Percentiles rank a stretch among this genome's conserved stretches.
Conservation (phyloP, 2,329 filamentous ascomycete genomes). For the Aspergillus latus region DNA sequence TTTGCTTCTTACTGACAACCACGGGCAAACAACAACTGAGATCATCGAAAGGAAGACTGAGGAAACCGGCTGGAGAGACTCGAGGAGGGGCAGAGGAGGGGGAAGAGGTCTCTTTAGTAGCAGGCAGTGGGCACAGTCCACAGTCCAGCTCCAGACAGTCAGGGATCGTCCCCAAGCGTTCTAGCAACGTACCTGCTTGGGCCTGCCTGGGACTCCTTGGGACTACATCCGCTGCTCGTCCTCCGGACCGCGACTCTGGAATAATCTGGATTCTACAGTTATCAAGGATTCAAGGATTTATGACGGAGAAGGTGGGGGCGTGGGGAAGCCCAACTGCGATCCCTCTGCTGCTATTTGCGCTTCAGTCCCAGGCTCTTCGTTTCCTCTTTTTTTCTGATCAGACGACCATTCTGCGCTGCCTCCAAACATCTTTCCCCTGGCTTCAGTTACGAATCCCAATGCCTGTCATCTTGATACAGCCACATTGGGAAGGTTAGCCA, state of each 20-base stretch:
- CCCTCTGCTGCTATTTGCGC: slow-evolving; percentile 9
- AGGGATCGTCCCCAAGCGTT: slow-evolving; percentile 1
- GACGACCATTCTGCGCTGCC: slow-evolving; percentile 22
- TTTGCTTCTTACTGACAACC: slow-evolving; percentile 8
- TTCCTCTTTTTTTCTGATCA: slow-evolving; percentile 26
- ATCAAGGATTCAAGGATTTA: slow-evolving; percentile 14
- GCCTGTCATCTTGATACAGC: background rate
- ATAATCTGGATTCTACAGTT: slow-evolving; percentile 1
- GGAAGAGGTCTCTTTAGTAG: slow-evolving; percentile 5
- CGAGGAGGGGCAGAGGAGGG: slow-evolving; percentile 1
- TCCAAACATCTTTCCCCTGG: slow-evolving; percentile 13
- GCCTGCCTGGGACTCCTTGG: no score
- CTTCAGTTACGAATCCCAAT: slow-evolving; percentile 3
- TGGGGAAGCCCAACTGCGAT: slow-evolving; percentile 21
- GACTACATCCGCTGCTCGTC: background rate
- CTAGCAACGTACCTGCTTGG: background rate
- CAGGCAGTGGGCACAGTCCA: background rate
- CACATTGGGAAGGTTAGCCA: slow-evolving; percentile 2
- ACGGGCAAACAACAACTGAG: slow-evolving; percentile 8
- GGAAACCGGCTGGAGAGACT: slow-evolving; percentile 9
- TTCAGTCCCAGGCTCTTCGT: slow-evolving; percentile 13
- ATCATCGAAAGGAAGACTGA: slow-evolving; percentile 7
- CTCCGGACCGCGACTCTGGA: background rate
- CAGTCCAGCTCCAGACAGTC: background rate
- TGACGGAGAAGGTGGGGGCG: slow-evolving; percentile 30